Evolutionary conservation across 208 protist genomes (phyloP).

Genomic region (Acanthamoeba quina): DNA sequence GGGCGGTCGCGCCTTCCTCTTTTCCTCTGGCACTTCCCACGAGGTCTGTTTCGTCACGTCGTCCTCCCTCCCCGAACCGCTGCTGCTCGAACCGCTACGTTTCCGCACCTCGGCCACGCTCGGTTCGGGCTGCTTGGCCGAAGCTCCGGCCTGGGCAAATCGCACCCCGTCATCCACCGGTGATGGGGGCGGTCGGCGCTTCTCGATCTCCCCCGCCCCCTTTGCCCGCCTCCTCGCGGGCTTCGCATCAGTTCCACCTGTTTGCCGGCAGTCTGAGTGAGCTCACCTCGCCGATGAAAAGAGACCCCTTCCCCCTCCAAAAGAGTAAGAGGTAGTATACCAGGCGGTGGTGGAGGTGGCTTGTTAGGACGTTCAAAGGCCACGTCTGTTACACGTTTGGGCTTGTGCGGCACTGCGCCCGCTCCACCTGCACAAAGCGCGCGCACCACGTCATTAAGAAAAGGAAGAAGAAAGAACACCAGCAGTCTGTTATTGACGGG

Average conservation of each 20-base stretch:
- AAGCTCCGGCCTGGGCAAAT: not conserved
- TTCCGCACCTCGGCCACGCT: not conserved
- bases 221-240: not conserved
- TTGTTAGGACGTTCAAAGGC: constrained; percentile 57
- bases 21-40: not conserved
- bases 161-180: not conserved
- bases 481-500: not conserved
- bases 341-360: constrained; percentile 43
- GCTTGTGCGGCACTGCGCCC: constrained; percentile 48
- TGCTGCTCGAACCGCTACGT: not conserved
- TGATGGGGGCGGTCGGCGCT: not conserved
- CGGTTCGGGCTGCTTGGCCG: not conserved
- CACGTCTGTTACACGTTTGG: constrained; percentile 20
- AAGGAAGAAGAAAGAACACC: not conserved
- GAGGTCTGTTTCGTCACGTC: not conserved
- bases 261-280: not conserved
- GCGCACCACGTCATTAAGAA: not conserved
- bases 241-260: constrained; percentile 34
- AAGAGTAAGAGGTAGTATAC: not conserved
- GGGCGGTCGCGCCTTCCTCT: not conserved
- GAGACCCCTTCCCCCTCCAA: not conserved
- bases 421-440: not conserved
- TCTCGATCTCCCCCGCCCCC: not conserved
- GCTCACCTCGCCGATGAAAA: not conserved
- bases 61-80: not conserved